Evolutionary conservation across 1,284 basidiomycete species (phyloP).

Genomic region (Trametes sp.): DNA sequence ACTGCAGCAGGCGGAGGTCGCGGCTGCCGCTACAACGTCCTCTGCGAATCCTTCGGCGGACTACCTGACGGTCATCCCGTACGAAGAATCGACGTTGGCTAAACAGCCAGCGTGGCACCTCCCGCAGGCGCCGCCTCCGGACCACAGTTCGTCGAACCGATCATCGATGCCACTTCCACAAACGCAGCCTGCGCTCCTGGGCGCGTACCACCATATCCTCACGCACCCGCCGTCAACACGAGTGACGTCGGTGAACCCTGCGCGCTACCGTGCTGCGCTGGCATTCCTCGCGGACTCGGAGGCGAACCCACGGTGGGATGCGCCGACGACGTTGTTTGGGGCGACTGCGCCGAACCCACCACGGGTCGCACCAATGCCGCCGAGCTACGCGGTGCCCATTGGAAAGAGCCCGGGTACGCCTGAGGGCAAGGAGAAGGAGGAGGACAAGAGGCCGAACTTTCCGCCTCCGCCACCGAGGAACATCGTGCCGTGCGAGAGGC

Average conservation of each 20-base stretch:
- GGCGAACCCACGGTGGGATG: constrained; percentile 67
- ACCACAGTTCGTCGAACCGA: constrained; percentile 7
- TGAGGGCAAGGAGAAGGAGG: constrained; percentile 42
- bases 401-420: constrained; percentile 33
- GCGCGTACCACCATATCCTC: constrained; percentile 76
- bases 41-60: constrained; percentile 61
- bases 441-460: constrained; percentile 55
- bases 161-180: constrained; percentile 42
- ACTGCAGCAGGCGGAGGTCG: constrained; percentile 52
- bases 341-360: constrained; percentile 62
- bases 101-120: constrained; percentile 71
- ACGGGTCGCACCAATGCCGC: constrained; percentile 60
- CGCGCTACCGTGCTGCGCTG: constrained; percentile 75
- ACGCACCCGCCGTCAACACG: constrained; percentile 61
- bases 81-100: constrained; percentile 70
- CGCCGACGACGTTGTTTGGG: constrained; percentile 68
- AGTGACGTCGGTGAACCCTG: constrained; percentile 55
- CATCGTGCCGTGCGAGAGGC: constrained; percentile 59
- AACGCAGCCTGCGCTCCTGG: constrained; percentile 66
- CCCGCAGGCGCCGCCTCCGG: constrained; percentile 49
- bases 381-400: constrained; percentile 60
- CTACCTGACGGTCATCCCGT: constrained; percentile 72
- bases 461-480: constrained; percentile 60
- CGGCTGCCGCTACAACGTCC: constrained; percentile 35
- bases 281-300: constrained; percentile 65